These are phyloP conservation scores for Chlorella vulgaris DNA, from an alignment of 139 green algal genomes.

Conservation along the genomic window DNA sequence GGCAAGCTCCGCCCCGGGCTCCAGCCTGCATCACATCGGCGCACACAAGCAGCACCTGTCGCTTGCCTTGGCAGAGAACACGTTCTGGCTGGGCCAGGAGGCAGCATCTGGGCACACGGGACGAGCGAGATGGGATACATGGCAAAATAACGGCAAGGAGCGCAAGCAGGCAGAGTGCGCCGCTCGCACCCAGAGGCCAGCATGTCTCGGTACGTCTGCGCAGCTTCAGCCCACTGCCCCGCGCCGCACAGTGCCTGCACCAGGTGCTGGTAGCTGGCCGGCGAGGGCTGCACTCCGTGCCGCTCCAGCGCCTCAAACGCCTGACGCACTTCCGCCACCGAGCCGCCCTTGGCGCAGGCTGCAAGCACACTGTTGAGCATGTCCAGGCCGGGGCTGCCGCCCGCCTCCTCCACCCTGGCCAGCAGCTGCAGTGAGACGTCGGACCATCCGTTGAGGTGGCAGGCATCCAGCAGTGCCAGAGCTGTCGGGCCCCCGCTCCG, in stretches of 20 bases:
- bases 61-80: too few species aligned
- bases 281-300: constrained; percentile 61
- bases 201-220: constrained; percentile 72
- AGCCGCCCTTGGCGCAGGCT: constrained; percentile 40
- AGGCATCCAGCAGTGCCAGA: not conserved
- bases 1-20: not conserved
- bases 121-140: too few species aligned
- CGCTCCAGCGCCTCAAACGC: constrained; percentile 42
- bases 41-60: not conserved
- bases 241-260: constrained; percentile 47
- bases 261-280: constrained; percentile 66
- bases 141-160: too few species aligned
- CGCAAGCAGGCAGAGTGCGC: too few species aligned
- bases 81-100: too few species aligned
- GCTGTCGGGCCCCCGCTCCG: not conserved
- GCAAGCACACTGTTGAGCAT: constrained; percentile 44
- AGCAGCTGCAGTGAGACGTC: constrained; percentile 80
- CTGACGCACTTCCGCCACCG: constrained; percentile 14
- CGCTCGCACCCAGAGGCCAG: constrained; percentile 50
- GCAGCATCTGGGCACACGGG: too few species aligned
- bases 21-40: not conserved
- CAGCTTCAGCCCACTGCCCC: constrained; percentile 57
- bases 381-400: not conserved
- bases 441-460: constrained; percentile 52
- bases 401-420: constrained; percentile 43